Evolutionary conservation across 2,329 filamentous ascomycete genomes (phyloP).

Genomic region (Lasiodiplodia sp.): DNA sequence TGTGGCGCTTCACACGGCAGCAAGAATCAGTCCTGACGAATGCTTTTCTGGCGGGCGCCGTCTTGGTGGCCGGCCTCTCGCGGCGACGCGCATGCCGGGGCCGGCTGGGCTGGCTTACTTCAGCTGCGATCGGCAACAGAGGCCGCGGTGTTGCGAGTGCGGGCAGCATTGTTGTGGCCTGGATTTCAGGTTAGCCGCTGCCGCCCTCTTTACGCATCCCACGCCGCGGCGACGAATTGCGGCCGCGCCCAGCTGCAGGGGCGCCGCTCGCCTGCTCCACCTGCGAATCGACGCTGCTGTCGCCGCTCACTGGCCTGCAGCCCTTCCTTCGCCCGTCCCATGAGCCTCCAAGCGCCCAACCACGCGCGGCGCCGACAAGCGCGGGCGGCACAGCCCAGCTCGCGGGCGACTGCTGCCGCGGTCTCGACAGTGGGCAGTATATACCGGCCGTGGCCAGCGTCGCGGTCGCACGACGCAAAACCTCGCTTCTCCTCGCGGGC

Average conservation of each 20-base stretch:
- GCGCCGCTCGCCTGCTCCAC: conserved; percentile 27
- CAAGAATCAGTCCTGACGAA: conserved; percentile 22
- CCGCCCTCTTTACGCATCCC: conserved; percentile 5
- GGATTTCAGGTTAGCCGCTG: conserved; percentile 24
- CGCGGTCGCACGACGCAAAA: conserved; percentile 24
- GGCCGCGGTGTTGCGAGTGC: conserved; percentile 10
- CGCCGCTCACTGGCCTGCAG: conserved; percentile 21
- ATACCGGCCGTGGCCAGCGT: conserved; percentile 6
- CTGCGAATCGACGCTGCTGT: conserved; percentile 19
- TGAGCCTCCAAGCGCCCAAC: conserved; percentile 27
- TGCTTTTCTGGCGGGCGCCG: conserved; percentile 9
- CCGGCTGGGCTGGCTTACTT: conserved; percentile 16
- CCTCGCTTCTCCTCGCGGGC: background rate
- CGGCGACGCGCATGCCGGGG: conserved; percentile 24
- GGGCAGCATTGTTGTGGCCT: conserved; percentile 22
- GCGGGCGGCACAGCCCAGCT: conserved; percentile 23
- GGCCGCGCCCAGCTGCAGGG: conserved; percentile 19
- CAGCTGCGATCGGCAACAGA: conserved; percentile 24
- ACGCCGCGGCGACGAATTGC: conserved; percentile 19
- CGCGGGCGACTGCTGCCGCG: background rate
- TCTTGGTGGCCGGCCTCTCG: conserved; percentile 11
- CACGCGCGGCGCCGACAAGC: conserved; percentile 15
- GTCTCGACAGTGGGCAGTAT: conserved; percentile 1
- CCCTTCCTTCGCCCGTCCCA: conserved; percentile 24
- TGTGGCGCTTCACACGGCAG: conserved; percentile 26